Conservation (phyloP, 768 basidiomycete species). For the Pilatotrama ljubarskyi region DNA sequence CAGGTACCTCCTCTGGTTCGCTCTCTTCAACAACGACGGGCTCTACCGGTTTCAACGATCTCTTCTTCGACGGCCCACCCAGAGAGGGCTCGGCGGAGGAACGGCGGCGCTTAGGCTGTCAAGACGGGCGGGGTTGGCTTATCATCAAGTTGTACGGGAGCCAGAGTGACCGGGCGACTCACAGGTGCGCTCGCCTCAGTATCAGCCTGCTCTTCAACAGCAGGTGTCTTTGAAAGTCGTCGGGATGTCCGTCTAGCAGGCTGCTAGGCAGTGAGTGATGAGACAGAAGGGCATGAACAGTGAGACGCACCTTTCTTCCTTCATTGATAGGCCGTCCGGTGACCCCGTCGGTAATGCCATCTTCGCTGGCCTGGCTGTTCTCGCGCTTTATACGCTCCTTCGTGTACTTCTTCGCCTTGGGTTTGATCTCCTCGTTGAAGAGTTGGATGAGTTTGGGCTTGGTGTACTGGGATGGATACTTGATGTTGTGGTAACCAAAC, state of each 20-base stretch:
- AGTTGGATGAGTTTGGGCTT: conserved; percentile 75
- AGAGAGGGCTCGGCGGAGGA: conserved; percentile 76
- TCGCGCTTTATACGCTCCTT: conserved; percentile 64
- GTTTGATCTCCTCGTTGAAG: conserved; percentile 78
- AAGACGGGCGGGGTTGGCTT: neutral
- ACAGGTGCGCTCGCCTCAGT: conserved; percentile 43
- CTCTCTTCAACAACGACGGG: conserved; percentile 67
- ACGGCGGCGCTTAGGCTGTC: conserved; percentile 74
- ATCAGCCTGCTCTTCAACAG: conserved; percentile 40
- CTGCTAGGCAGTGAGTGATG: conserved; percentile 24
- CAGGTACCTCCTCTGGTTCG: conserved; percentile 69
- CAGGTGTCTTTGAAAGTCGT: conserved; percentile 59
- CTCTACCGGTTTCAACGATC: conserved; percentile 37
- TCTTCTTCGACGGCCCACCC: conserved; percentile 46
- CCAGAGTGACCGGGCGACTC: conserved; percentile 27
- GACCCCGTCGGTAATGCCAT: conserved; percentile 80
- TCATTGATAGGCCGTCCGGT: conserved; percentile 69
- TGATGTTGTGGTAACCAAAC: conserved; percentile 73
- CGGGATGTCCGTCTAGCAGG: conserved; percentile 58
- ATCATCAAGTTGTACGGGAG: conserved; percentile 12
- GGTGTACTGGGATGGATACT: conserved; percentile 71
- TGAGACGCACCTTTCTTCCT: conserved; percentile 42
- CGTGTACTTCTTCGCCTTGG: conserved; percentile 55
- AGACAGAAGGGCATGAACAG: conserved; percentile 1
- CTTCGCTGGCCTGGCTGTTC: conserved; percentile 74